Evolutionary conservation across 495 filamentous ascomycete species (phyloP).

Genomic region (Tuber melanosporum): DNA sequence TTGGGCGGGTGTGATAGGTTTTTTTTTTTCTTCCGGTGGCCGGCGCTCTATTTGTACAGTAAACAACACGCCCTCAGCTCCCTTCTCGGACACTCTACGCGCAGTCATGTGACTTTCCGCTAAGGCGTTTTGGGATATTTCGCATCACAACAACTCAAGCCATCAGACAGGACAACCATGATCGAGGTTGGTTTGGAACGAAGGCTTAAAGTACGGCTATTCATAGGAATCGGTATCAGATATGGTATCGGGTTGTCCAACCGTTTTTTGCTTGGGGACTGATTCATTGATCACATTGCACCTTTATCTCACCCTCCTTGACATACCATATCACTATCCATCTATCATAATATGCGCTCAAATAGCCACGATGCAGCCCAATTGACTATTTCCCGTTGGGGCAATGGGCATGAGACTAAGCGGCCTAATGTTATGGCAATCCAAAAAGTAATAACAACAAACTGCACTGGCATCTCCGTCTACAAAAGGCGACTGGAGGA

Average conservation of each 20-base stretch:
- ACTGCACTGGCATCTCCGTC: slow-evolving; percentile 1
- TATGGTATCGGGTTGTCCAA: neutral
- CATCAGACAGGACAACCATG: neutral
- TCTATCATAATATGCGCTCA: neutral
- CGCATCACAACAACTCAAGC: neutral
- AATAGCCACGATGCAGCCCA: neutral
- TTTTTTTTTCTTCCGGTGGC: slow-evolving; percentile 9
- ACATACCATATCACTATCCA: neutral
- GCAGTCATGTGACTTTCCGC: slow-evolving; percentile 35
- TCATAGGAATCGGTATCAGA: neutral
- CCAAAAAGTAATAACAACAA: neutral
- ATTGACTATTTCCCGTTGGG: neutral
- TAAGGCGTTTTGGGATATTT: slow-evolving; percentile 6
- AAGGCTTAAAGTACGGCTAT: neutral
- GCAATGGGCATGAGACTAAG: neutral
- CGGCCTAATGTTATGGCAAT: neutral
- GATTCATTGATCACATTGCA: neutral
- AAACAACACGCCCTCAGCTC: slow-evolving; percentile 37
- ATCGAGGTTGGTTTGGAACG: neutral
- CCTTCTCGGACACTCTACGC: slow-evolving; percentile 32
- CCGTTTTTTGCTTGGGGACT: neutral
- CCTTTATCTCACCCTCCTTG: neutral
- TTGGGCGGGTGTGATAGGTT: slow-evolving; percentile 15
- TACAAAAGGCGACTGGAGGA: neutral
- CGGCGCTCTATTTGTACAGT: slow-evolving; percentile 37